A percentile compares a stretch with the other conserved stretches of the same genome.
phyloP scores from a whole-genome alignment of 2,329 filamentous ascomycete species.

The Diaporthe ilicicola region DNA sequence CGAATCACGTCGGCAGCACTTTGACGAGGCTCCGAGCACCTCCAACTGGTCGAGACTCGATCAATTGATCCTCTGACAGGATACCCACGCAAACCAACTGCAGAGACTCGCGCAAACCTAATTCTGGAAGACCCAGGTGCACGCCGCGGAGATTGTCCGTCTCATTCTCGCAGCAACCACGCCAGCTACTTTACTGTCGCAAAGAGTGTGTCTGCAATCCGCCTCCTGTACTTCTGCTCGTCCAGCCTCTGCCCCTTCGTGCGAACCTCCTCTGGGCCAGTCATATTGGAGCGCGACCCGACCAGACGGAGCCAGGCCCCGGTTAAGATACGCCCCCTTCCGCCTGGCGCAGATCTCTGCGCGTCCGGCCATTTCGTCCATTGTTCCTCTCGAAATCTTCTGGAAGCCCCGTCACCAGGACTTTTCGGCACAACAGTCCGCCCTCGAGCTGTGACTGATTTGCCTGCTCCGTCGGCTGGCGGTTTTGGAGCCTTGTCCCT shows the following conservation, averaged over 20 bases:
- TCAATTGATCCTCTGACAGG: not conserved
- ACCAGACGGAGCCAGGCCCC: conserved; percentile 25
- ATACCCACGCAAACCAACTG: conserved; percentile 13
- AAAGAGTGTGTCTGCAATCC: not conserved
- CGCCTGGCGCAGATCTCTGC: conserved; percentile 21
- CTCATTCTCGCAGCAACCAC: conserved; percentile 5
- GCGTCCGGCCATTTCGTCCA: conserved; percentile 6
- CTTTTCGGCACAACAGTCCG: conserved; percentile 15
- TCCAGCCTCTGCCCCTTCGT: conserved; percentile 7
- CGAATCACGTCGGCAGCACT: conserved; percentile 11
- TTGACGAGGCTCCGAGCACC: conserved; percentile 15
- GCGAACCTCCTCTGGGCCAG: conserved; percentile 4
- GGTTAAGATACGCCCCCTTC: conserved; percentile 21
- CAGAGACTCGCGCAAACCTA: conserved; percentile 13
- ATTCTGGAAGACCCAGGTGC: conserved; percentile 15
- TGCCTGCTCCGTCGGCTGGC: conserved; percentile 22
- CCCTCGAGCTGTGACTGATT: conserved; percentile 11
- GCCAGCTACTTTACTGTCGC: not conserved
- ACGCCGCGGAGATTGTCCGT: conserved; percentile 3
- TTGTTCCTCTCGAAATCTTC: conserved; percentile 23
- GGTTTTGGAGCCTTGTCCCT: conserved; percentile 33
- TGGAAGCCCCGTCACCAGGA: conserved; percentile 5
- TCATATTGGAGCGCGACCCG: conserved; percentile 25
- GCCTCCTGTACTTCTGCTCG: not conserved
- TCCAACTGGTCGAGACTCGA: conserved; percentile 13